Base-by-base conservation (phyloP, 345 rosid species). In the Toxicodendron radicans region DNA sequence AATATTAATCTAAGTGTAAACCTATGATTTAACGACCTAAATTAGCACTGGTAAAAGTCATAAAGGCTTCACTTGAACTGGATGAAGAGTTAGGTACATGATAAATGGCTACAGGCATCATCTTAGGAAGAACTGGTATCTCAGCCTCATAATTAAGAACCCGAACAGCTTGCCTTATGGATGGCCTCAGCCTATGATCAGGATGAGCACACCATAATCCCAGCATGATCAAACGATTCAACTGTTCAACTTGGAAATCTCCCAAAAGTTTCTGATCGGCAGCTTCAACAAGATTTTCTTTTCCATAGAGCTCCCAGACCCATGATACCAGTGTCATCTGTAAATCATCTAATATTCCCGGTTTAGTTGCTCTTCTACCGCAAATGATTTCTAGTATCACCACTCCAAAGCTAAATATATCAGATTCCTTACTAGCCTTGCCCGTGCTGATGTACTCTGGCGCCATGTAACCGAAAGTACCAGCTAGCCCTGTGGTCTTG, bases 391-490 rank as follows among this genome's bases (percentile, higher is more conserved):
- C 87, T 0, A 88, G 54, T 12, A 72, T 58, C 11, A 83, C 87
- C 10, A 87, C 80, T 18, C 89, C 89, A 35, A 85, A 87, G 32
- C 86, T 87, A 18, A 72, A 87, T 2, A 80, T 83, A 56, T 83
- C 86, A 0, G 86, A 78, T 58, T 85, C 85, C 51, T 85, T 89
- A 60, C 88, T 84, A 1, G 91, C 82, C 43, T 81, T 80, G 2
- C 89, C 84, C 7, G 88, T 86, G 67, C 72, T 77, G 32, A 85
- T 16, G 27, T 83, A 91, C 51, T 91, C 89, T 0, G 84, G 92
- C 17, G 92, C 82, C 76, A 89, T 11, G 77, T 89, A 85, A 0
- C 88, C 89, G 0, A 85, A 74, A 0, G 92, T 91, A 10, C 86
- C 88, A 0, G 86, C 97, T 57, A 85, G 16, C 53, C 83, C 80